Conservation (phyloP, 306 rosid species). For the Lathyrus oleraceus region DNA sequence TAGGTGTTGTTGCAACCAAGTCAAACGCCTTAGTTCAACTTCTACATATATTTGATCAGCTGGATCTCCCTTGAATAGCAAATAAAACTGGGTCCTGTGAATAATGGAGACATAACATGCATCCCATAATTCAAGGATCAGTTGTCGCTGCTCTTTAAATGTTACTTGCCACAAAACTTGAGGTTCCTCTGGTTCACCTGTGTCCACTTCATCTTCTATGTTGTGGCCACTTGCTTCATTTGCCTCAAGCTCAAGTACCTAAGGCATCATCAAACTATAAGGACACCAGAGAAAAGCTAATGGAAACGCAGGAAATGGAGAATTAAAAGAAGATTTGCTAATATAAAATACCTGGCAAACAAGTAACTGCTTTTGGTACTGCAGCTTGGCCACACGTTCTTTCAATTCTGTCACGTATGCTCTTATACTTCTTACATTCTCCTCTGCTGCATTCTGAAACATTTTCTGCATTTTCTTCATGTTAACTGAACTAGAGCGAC, state of each 20-base stretch:
- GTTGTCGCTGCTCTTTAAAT: slow-evolving; percentile 80
- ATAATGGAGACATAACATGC: slow-evolving; percentile 87
- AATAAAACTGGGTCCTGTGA: slow-evolving; percentile 93
- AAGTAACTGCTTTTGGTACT: slow-evolving; percentile 95
- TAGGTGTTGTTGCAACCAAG: slow-evolving; percentile 92
- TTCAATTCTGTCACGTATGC: slow-evolving; percentile 96
- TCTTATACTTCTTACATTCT: slow-evolving; percentile 95
- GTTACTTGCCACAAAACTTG: slow-evolving; percentile 82
- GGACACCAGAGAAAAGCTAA: slow-evolving; percentile 2
- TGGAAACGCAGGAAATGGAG: slow-evolving; percentile 6
- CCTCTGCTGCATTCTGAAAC: slow-evolving; percentile 99
- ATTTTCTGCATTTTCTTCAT: slow-evolving; percentile 99
- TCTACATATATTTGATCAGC: slow-evolving; percentile 97
- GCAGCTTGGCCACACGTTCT: slow-evolving; percentile 98
- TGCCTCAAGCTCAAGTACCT: slow-evolving; percentile 99
- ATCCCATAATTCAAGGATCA: slow-evolving; percentile 92
- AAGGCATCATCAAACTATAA: slow-evolving; percentile 25
- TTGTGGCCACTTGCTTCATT: slow-evolving; percentile 87
- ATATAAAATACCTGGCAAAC: slow-evolving; percentile 79
- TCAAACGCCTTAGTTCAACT: slow-evolving; percentile 91
- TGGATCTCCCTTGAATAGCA: slow-evolving; percentile 89
- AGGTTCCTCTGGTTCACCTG: slow-evolving; percentile 56
- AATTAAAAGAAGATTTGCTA: background rate
- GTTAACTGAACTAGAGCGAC: slow-evolving; percentile 90
- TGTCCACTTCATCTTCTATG: slow-evolving; percentile 63